Evolutionary conservation across 1,284 basidiomycete species (phyloP).

Genomic region (Puccinia novopanici): DNA sequence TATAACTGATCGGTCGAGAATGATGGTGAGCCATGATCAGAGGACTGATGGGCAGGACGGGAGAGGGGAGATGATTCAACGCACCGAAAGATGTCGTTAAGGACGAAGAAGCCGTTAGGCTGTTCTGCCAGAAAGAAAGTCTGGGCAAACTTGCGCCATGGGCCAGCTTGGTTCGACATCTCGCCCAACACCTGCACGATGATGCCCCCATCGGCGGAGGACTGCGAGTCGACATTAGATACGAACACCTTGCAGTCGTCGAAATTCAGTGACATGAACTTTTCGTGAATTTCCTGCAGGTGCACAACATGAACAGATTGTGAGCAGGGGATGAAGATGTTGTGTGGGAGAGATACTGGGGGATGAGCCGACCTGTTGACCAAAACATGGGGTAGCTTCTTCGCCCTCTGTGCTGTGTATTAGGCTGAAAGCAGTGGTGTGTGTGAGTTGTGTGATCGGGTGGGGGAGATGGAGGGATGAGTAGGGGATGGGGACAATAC

Average conservation of each 20-base stretch:
- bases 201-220: conserved; percentile 90
- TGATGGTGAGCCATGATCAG: background rate
- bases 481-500: background rate
- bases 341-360: background rate
- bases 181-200: conserved; percentile 99
- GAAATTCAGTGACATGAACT: conserved; percentile 89
- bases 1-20: conserved; percentile 28
- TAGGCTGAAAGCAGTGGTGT: conserved; percentile 62
- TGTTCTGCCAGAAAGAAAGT: conserved; percentile 99
- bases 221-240: conserved; percentile 63
- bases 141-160: conserved; percentile 98
- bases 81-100: conserved; percentile 98
- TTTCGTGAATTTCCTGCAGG: conserved; percentile 89
- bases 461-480: background rate
- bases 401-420: conserved; percentile 94
- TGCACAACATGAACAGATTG: background rate
- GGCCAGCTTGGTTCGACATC: conserved; percentile 82
- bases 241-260: conserved; percentile 89
- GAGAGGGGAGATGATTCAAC: background rate
- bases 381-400: conserved; percentile 80
- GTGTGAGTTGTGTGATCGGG: conserved; percentile 3
- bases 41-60: background rate
- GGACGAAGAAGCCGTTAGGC: conserved; percentile 97
- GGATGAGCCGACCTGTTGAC: conserved; percentile 74
- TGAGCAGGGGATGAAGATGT: background rate